phyloP scores from a whole-genome alignment of 1,139 yeast species.

The Yamadazyma songkhlaensis region DNA sequence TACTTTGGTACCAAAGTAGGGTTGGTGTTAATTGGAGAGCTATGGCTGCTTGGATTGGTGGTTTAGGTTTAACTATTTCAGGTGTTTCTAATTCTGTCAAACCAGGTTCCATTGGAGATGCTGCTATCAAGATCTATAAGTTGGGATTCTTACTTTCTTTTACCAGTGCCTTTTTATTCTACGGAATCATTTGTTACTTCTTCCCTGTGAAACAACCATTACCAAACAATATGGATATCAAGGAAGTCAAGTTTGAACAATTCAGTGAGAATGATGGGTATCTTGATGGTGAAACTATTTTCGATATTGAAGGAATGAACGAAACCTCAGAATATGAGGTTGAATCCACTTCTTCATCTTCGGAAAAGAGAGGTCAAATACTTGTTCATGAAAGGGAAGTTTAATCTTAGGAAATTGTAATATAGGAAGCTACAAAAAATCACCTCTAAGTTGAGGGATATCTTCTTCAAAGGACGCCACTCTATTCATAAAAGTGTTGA shows the following conservation, averaged over 20 bases:
- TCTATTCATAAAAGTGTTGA: conserved; percentile 1
- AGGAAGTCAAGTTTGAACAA: conserved; percentile 7
- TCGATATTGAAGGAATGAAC: conserved; percentile 4
- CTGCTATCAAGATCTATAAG: conserved; percentile 9
- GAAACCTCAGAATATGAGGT: not conserved
- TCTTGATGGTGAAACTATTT: conserved; percentile 8
- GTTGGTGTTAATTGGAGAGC: conserved; percentile 12
- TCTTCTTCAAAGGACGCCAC: conserved; percentile 1
- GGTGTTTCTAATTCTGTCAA: conserved; percentile 11
- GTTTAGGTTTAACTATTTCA: conserved; percentile 9
- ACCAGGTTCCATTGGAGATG: conserved; percentile 11
- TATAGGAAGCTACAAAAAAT: not conserved
- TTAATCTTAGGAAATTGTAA: not conserved
- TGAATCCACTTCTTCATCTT: not conserved
- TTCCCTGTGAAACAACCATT: conserved; percentile 8
- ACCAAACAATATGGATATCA: conserved; percentile 9
- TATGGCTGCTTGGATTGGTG: conserved; percentile 11
- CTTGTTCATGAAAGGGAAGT: not conserved
- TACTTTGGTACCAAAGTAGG: conserved; percentile 9
- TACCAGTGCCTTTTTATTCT: conserved; percentile 7
- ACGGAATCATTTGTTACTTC: conserved; percentile 6
- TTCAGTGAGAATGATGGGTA: conserved; percentile 8
- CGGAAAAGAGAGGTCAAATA: not conserved
- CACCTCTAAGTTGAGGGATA: not conserved
- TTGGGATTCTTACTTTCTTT: conserved; percentile 12